Base-by-base conservation (phyloP, 305 asterid genomes). In the Striga hermonthica region DNA sequence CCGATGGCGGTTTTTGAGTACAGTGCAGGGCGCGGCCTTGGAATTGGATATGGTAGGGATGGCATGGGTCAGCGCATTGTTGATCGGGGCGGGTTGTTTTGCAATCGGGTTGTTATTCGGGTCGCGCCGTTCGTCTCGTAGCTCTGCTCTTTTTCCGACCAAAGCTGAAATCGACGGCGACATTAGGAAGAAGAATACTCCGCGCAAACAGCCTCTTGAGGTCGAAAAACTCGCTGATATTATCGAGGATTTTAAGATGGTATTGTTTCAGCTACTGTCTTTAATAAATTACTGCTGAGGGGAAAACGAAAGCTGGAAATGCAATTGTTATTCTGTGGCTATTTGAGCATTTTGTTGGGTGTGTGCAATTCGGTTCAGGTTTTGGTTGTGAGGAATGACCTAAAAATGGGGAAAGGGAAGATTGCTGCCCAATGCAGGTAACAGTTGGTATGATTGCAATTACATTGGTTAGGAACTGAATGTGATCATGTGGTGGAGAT, bases 361-460 rank as follows among this genome's bases (percentile, higher is more conserved):
- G 56, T 60, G 56, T 7, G 50, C 78, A 69, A 66, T 62, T 53
- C 43, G 59, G 34, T 80, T 74, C 76, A 92, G 99, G 97, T 93
- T 79, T 85, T 93, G 90, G 95, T 93, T 65, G 98, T 90, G 73
- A 84, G 97, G 82, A 93, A 93, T 80, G 98, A 93, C 77, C 77
- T 90, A 56, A 93, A 93, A 82, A 93, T 93, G 99, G 99, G 99
- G 59, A 90, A 93, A 78, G 99, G 99, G 68, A 93, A 90, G 87
- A 93, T 93, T 78, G 99, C 95, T 63, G 97, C 99, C 52, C 99
- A 93, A 73, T 93, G 99, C 96, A 90, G 99, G 99, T 88, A 55
- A 75, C 14, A 4, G 10, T 0, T 4, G 4, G 22, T 47, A 10
- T 47, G 15, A 47, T 76, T 7, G 84, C 31, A 22, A 0, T 22